A percentile compares a stretch with the other conserved stretches of the same genome.
Conservation (phyloP, 331 rosid genomes). For the Phaseolus coccineus region DNA sequence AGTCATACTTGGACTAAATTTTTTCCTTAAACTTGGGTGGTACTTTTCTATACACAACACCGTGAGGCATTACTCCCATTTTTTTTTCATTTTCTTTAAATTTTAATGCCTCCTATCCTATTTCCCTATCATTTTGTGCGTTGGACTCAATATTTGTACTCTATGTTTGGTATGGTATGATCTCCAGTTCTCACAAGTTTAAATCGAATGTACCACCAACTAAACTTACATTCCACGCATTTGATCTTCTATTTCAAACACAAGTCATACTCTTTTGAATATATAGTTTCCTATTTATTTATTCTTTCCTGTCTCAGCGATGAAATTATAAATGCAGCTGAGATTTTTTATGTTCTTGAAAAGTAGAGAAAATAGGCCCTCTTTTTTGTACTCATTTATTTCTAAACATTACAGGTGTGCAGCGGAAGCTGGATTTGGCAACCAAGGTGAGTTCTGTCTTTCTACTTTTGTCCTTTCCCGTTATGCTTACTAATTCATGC, state of each 20-base stretch:
- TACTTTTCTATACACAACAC: not conserved
- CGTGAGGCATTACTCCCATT: not conserved
- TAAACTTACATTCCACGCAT: not conserved
- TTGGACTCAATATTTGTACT: not conserved
- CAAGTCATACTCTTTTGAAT: not conserved
- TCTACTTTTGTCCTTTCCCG: not conserved
- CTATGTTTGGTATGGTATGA: not conserved
- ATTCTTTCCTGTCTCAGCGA: not conserved
- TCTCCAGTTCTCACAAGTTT: not conserved
- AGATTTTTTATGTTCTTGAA: not conserved
- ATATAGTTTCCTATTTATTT: not conserved
- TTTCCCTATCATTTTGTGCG: not conserved
- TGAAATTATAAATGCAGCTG: not conserved
- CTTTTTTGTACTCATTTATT: slow-evolving; percentile 37
- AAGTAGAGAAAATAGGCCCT: not conserved
- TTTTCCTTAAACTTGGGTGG: not conserved
- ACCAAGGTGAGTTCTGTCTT: slow-evolving; percentile 60
- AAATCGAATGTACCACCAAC: not conserved
- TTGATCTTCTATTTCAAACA: not conserved
- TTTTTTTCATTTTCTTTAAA: not conserved
- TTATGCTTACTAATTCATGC: not conserved
- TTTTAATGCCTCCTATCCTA: not conserved
- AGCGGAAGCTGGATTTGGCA: slow-evolving; percentile 83
- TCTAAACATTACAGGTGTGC: slow-evolving; percentile 77
- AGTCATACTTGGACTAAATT: not conserved